These are phyloP conservation scores for Zoysia pacifica DNA, from an alignment of 176 grass and related monocot genomes.

Conservation along the genomic window DNA sequence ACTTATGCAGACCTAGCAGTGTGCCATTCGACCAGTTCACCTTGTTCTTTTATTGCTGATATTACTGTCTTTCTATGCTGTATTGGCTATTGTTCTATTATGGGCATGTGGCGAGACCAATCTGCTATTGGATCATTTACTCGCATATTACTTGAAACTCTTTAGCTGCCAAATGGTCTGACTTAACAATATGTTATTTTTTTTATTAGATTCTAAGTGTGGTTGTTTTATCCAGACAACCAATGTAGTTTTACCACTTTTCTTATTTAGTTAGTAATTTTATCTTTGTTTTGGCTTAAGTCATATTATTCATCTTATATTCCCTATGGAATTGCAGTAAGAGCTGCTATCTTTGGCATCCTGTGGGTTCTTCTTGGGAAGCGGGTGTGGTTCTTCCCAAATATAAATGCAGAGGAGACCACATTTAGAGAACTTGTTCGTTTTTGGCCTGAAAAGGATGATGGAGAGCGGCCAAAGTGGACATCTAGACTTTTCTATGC, in stretches of 20 bases:
- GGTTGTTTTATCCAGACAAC: neutral
- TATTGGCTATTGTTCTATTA: neutral
- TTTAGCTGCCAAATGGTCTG: slow-evolving; percentile 22
- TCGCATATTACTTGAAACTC: neutral
- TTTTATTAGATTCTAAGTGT: neutral
- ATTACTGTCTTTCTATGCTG: slow-evolving; percentile 15
- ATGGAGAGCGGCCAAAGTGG: slow-evolving; percentile 80
- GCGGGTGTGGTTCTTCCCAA: slow-evolving; percentile 98
- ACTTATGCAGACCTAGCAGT: slow-evolving; percentile 5
- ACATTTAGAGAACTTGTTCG: slow-evolving; percentile 91
- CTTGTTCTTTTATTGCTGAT: slow-evolving; percentile 1
- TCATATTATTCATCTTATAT: slow-evolving; percentile 15
- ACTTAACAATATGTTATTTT: slow-evolving; percentile 5
- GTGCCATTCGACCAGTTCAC: neutral
- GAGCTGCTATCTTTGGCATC: slow-evolving; percentile 80
- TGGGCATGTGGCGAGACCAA: slow-evolving; percentile 1
- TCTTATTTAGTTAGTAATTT: neutral
- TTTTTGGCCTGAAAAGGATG: slow-evolving; percentile 98
- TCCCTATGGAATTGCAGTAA: slow-evolving; percentile 60
- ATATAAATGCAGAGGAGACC: slow-evolving; percentile 99
- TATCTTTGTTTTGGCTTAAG: neutral
- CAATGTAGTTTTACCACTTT: neutral
- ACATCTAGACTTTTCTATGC: slow-evolving; percentile 87
- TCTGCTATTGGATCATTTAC: neutral
- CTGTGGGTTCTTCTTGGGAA: slow-evolving; percentile 89